Evolutionary conservation across 164 flowering plant species (phyloP), one percentile per base, ranked within the genome.

Genomic region (Dillenia turbinata): DNA sequence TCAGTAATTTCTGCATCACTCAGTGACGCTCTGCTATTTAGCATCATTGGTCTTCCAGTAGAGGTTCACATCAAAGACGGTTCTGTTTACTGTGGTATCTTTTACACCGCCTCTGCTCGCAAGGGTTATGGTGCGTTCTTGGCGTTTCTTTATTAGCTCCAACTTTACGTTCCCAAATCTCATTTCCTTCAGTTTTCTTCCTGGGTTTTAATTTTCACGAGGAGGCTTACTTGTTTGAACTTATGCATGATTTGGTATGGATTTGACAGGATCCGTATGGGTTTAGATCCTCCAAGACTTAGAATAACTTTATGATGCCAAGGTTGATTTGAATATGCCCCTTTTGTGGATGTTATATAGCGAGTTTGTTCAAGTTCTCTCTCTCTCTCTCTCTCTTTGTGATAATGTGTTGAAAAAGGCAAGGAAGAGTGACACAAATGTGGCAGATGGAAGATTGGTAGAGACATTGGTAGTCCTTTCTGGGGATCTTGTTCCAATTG

Each of bases 31-130:
- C 72, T 90, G 63, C 75, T 90, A 16, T 79, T 79, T 61, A 69
- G 85, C 74, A 77, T 90, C 60, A 61, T 90, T 67, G 95, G 92
- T 12, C 73, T 80, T 43, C 88, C 86, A 0, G 97, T 90, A 12
- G 88, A 90, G 44, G 94, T 88, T 52, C 86, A 86, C 65, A 74
- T 82, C 68, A 88, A 71, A 61, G 90, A 90, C 47, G 97, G 95
- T 26, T 85, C 95, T 11, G 68, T 82, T 57, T 88, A 78, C 68
- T 78, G 88, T 46, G 95, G 97, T 64, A 79, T 83, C 62, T 85
- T 90, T 64, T 77, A 86, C 77, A 88, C 97, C 50, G 88, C 90
- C 11, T 78, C 69, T 56, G 64, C 75, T 15, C 83, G 83, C 14
- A 60, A 67, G n/a, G 85, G 75, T 2, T 83, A 79, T 51, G 91